A percentile compares a stretch with the other conserved stretches of the same genome.
These are phyloP conservation scores for Cyclotella cryptica DNA, from an alignment of 108 stramenopile species.

Conservation along the genomic window DNA sequence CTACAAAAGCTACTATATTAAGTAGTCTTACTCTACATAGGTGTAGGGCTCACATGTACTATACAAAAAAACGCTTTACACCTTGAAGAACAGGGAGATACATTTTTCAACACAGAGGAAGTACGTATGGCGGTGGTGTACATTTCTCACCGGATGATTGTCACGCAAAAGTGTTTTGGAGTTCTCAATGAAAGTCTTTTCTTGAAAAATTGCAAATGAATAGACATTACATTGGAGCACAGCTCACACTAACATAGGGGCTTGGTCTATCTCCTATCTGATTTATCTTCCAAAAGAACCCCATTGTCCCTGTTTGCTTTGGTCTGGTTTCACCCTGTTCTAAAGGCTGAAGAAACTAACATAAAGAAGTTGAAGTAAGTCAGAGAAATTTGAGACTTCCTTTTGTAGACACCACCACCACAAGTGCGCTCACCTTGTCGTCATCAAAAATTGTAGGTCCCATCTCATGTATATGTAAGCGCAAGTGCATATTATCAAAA, in stretches of 20 bases:
- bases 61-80: no score
- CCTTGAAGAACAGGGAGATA: no score
- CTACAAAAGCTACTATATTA: no score
- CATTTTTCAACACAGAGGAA: no score
- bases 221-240: conserved; percentile 77
- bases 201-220: conserved; percentile 76
- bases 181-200: no score
- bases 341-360: conserved; percentile 25
- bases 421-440: conserved; percentile 45
- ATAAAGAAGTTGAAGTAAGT: not conserved
- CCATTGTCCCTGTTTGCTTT: conserved; percentile 69
- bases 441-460: conserved; percentile 88
- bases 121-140: no score
- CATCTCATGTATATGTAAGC: conserved; percentile 91
- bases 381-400: not conserved
- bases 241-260: conserved; percentile 79
- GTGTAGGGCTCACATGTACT: no score
- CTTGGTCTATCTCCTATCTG: conserved; percentile 84
- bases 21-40: no score
- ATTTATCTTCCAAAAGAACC: conserved; percentile 87
- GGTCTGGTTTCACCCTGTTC: conserved; percentile 46
- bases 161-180: no score
- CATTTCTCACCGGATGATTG: no score
- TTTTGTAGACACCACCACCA: not conserved
- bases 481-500: conserved; percentile 94